Conservation (phyloP, 2,329 filamentous ascomycete species). For the Talaromyces sp. region DNA sequence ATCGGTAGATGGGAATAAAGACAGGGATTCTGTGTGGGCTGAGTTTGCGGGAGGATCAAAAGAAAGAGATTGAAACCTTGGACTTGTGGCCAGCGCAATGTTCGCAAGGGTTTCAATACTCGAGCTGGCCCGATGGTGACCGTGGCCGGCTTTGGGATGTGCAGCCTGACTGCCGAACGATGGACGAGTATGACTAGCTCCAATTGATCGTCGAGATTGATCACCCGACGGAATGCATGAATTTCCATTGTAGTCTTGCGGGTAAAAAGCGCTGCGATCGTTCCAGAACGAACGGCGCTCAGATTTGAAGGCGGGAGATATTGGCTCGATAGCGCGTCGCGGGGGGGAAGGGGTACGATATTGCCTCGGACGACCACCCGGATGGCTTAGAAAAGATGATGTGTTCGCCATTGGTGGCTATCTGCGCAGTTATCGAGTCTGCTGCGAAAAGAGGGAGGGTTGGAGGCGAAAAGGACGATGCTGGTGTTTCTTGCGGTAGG, state of each 20-base stretch:
- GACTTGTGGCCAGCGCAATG: conserved; percentile 51
- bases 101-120: conserved; percentile 52
- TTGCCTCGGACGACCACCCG: conserved; percentile 40
- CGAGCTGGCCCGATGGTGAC: conserved; percentile 47
- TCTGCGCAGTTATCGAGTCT: conserved; percentile 21
- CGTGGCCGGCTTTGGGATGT: conserved; percentile 25
- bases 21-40: conserved; percentile 27
- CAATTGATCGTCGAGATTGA: conserved; percentile 22
- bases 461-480: conserved; percentile 22
- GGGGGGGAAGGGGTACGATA: conserved; percentile 51
- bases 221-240: conserved; percentile 25
- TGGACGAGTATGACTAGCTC: conserved; percentile 14
- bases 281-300: conserved; percentile 33
- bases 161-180: conserved; percentile 26
- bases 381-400: conserved; percentile 39
- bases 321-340: conserved; percentile 47
- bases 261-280: conserved; percentile 30
- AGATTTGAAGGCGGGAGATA: conserved; percentile 40
- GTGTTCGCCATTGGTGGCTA: conserved; percentile 38
- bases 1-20: conserved; percentile 32
- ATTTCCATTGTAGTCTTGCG: conserved; percentile 29
- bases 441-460: conserved; percentile 22
- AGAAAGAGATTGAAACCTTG: conserved; percentile 41
- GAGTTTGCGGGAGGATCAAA: conserved; percentile 34
- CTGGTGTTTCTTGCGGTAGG: conserved; percentile 33